A percentile compares a stretch with the other conserved stretches of the same genome.
These are phyloP conservation scores for Naganishia vishniacii DNA, from an alignment of 768 basidiomycete genomes.

Conservation along the genomic window DNA sequence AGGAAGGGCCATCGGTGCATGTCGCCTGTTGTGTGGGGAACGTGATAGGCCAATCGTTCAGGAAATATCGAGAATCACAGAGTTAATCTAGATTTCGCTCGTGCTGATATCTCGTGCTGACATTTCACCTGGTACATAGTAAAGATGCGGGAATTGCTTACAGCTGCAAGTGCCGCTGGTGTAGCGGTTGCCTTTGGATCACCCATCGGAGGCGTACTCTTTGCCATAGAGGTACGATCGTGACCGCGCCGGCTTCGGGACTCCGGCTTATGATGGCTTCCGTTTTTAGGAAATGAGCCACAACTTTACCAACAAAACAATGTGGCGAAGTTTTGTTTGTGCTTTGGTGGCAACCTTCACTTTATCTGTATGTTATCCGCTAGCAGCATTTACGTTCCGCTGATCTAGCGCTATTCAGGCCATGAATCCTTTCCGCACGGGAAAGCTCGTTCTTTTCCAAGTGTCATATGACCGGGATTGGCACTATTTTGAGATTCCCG, in stretches of 20 bases:
- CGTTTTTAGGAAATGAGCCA: constrained; percentile 87
- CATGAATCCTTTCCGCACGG: constrained; percentile 97
- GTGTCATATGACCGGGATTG: constrained; percentile 95
- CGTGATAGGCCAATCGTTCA: constrained; percentile 78
- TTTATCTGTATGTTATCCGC: constrained; percentile 64
- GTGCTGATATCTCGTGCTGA: not conserved
- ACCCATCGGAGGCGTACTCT: constrained; percentile 93
- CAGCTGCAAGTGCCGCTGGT: constrained; percentile 92
- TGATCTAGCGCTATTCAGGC: constrained; percentile 54
- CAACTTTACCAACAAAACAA: constrained; percentile 91
- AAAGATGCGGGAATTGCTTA: constrained; percentile 74
- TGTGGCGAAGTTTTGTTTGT: constrained; percentile 98
- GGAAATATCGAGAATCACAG: constrained; percentile 77
- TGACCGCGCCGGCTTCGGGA: too few relatives aligned
- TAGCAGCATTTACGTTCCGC: not conserved
- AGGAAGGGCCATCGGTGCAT: constrained; percentile 97
- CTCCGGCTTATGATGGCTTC: not conserved
- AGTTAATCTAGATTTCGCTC: constrained; percentile 57
- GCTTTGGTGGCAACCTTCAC: constrained; percentile 95
- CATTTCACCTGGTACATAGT: constrained; percentile 39
- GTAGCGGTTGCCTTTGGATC: constrained; percentile 98
- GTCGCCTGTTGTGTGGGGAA: constrained; percentile 91
- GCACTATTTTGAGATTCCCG: constrained; percentile 98
- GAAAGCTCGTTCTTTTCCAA: constrained; percentile 95
- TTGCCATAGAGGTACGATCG: constrained; percentile 79